Percentiles rank a stretch among this genome's conserved stretches.
Conservation (phyloP, 2,329 filamentous ascomycete genomes). For the Celoporthe dispersa region DNA sequence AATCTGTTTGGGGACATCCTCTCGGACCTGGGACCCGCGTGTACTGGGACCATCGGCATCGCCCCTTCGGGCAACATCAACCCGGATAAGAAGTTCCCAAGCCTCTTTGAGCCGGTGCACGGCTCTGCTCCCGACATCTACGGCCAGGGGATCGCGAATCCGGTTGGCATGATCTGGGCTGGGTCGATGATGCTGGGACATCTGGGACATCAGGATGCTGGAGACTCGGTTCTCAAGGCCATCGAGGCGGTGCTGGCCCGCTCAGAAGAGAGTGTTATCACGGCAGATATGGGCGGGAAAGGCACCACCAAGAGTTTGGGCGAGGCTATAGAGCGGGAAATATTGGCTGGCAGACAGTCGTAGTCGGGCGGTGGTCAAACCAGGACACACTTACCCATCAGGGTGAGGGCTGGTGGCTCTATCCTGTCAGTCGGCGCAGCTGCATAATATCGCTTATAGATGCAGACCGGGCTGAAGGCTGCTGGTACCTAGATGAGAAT, state of each 20-base stretch:
- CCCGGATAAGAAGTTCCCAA: constrained; percentile 61
- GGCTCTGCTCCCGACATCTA: constrained; percentile 68
- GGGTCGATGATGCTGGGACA: constrained; percentile 70
- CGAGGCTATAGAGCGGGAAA: constrained; percentile 48
- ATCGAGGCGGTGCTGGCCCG: constrained; percentile 60
- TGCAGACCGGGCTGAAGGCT: background rate
- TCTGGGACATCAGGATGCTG: constrained; percentile 62
- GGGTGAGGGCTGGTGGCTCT: background rate
- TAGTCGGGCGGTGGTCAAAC: background rate
- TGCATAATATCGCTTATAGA: background rate
- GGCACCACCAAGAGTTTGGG: constrained; percentile 63
- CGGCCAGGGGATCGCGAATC: constrained; percentile 66
- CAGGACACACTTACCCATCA: background rate
- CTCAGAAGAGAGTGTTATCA: constrained; percentile 57
- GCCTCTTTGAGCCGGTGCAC: constrained; percentile 68
- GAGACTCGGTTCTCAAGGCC: constrained; percentile 59
- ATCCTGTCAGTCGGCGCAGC: background rate
- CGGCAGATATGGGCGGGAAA: constrained; percentile 63
- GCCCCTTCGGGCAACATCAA: constrained; percentile 68
- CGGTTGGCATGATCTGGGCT: constrained; percentile 71
- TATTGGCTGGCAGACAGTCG: constrained; percentile 18
- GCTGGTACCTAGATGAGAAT: background rate
- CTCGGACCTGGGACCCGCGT: constrained; percentile 65
- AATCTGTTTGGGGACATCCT: constrained; percentile 66
- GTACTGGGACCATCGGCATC: constrained; percentile 69